Evolutionary conservation across 1,284 basidiomycete genomes (phyloP), one percentile per base, ranked within the genome.

Genomic region (Ustilago nuda): DNA sequence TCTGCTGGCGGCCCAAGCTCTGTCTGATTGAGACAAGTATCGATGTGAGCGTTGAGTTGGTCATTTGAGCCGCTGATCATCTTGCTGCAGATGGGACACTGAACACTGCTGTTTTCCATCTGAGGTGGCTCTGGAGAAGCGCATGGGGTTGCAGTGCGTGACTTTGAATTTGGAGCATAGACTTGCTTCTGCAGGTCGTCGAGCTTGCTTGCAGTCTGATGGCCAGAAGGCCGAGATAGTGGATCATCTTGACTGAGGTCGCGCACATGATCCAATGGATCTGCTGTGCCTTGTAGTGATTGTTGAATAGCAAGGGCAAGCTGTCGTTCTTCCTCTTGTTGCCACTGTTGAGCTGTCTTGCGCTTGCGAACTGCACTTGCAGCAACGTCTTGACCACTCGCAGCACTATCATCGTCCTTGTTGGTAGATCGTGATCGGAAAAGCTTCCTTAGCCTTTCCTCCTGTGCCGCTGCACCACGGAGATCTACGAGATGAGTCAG

Each of bases 401-500:
- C 46, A 43, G 33, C 60, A 4, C 41, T 55, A 12, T 13, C 27
- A 4, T 48, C 53, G 7, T 58, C 37, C 8, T 37, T 37, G 17
- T 45, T 19, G 0, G 35, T 23, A 32, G 43, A 12, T 2, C 58
- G 55, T 8, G 60, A 33, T 36, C 76, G 62, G 30, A 72, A 71
- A n/a, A 79, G 46, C 53, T 70, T 75, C 27, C 62, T 46, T 8
- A 79, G 41, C 27, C 73, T 59, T 48, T 76, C 66, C 15, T 66
- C 73, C 27, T 68, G 73, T 3, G 70, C 70, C 2, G 72, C 73
- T 23, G 66, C 73, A 11, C 68, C 59, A 12, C 73, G 64, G n/a
- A 76, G 61, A 48, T 83, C 82, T 8, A 79, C 57, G 2, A 84
- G 70, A 32, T 76, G 66, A 2, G 82, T 78, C 7, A 73, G 69